Conservation (phyloP, 1,284 basidiomycete species). For the Phaffia rhodozyma region DNA sequence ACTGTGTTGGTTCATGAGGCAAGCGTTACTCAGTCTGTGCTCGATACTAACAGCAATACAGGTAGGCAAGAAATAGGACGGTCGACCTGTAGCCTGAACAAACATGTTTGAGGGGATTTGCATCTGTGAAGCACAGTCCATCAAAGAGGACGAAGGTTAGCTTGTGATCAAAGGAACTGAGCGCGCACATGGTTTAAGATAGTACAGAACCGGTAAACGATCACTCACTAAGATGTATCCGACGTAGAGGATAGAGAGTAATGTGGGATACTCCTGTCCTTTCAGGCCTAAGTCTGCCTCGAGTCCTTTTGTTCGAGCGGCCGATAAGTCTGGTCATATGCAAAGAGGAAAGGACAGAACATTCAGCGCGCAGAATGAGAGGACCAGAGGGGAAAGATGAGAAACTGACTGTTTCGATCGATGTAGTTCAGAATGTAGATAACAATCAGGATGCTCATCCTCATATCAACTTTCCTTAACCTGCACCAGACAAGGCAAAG, state of each 20-base stretch:
- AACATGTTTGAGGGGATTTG: conserved; percentile 20
- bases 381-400: neutral
- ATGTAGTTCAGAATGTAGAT: conserved; percentile 25
- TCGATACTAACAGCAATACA: conserved; percentile 45
- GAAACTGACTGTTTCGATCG: neutral
- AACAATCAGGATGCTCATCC: conserved; percentile 27
- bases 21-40: conserved; percentile 8
- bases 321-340: conserved; percentile 29
- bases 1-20: conserved; percentile 17
- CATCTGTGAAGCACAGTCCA: neutral
- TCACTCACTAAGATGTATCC: conserved; percentile 1
- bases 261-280: conserved; percentile 24
- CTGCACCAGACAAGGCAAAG: too few species aligned
- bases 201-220: neutral
- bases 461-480: conserved; percentile 30
- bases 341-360: neutral
- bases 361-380: neutral
- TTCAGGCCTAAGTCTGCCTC: conserved; percentile 28
- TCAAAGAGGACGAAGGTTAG: conserved; percentile 39
- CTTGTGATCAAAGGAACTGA: conserved; percentile 69
- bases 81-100: conserved; percentile 52
- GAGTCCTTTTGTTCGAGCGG: conserved; percentile 28
- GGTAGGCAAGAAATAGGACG: conserved; percentile 56
- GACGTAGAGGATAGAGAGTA: conserved; percentile 28
- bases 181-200: conserved; percentile 33